These are phyloP conservation scores for Cladophialophora chaetospira DNA, from an alignment of 2,329 filamentous ascomycete genomes.

Conservation along the genomic window DNA sequence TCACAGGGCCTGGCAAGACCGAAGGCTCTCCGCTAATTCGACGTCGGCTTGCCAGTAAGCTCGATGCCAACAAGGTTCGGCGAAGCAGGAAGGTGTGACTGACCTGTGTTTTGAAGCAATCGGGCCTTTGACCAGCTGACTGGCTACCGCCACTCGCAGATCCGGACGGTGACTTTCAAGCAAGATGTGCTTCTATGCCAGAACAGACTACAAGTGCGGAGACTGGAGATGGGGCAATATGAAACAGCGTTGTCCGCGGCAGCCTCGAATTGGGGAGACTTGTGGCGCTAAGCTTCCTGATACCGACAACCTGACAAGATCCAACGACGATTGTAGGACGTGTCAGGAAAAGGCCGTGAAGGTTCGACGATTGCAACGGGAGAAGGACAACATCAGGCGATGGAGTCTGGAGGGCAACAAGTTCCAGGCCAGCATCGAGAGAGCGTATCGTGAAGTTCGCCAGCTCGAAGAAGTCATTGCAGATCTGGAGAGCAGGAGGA, in stretches of 20 bases:
- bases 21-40: not conserved
- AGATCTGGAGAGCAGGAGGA: constrained; percentile 22
- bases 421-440: constrained; percentile 31
- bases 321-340: constrained; percentile 24
- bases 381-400: constrained; percentile 28
- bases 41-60: constrained; percentile 3
- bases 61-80: not conserved
- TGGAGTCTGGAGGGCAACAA: constrained; percentile 28
- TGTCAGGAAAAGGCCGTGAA: constrained; percentile 33
- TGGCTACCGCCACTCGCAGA: not conserved
- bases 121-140: not conserved
- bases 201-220: constrained; percentile 27
- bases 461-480: constrained; percentile 24
- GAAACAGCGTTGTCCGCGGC: constrained; percentile 31
- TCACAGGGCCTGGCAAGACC: not conserved
- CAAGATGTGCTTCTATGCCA: constrained; percentile 33
- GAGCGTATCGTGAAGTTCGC: constrained; percentile 21
- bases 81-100: not conserved
- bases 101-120: not conserved
- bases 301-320: constrained; percentile 22
- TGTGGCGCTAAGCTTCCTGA: constrained; percentile 30
- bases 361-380: constrained; percentile 24
- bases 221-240: constrained; percentile 36
- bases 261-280: constrained; percentile 33
- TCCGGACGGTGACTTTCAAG: not conserved